phyloP scores from a whole-genome alignment of 768 basidiomycete genomes.

The Xerocomellus chrysenteron region DNA sequence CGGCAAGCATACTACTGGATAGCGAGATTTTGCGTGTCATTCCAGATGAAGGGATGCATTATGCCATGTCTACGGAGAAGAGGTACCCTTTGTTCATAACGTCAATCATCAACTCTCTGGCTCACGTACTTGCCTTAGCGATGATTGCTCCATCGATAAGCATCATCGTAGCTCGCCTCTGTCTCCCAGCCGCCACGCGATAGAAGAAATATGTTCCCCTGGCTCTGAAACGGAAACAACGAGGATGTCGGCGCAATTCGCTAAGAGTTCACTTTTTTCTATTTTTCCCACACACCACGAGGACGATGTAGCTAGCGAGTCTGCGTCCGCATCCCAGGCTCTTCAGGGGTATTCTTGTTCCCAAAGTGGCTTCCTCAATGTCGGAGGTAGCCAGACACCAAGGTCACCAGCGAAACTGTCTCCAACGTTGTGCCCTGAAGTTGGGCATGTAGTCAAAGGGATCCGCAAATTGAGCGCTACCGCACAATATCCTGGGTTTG shows the following conservation, averaged over 20 bases:
- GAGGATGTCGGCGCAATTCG: not conserved
- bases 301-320: not conserved
- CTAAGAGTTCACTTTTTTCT: not conserved
- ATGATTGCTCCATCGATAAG: not conserved
- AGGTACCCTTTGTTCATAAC: not conserved
- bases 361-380: not conserved
- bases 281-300: not conserved
- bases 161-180: constrained; percentile 10
- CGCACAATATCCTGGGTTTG: constrained; percentile 10
- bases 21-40: constrained; percentile 22
- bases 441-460: not conserved
- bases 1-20: constrained; percentile 6
- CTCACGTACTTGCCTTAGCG: constrained; percentile 5
- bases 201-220: constrained; percentile 14
- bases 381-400: not conserved
- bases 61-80: not conserved
- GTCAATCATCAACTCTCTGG: not conserved
- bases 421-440: not conserved
- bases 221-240: not conserved
- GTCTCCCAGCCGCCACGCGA: constrained; percentile 17
- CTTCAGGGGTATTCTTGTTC: not conserved
- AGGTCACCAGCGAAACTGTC: not conserved
- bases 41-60: not conserved
- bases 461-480: not conserved
- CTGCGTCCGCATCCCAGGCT: not conserved